phyloP scores from a whole-genome alignment of 305 asterid genomes.

The Fraxinus paxiana region DNA sequence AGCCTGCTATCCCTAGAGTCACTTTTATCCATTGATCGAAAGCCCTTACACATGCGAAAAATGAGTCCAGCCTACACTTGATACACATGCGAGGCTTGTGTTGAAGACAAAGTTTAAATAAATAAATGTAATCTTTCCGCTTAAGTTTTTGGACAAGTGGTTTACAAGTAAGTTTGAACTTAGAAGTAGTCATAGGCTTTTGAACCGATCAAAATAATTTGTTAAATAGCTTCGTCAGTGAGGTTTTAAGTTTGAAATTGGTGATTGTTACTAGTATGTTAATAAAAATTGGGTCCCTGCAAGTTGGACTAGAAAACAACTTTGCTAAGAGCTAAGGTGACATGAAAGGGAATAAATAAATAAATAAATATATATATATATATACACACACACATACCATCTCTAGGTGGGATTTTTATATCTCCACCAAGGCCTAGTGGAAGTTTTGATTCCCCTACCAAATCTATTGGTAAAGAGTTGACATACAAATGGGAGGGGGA shows the following conservation, averaged over 20 bases:
- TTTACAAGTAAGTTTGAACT: not conserved
- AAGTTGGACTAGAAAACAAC: not conserved
- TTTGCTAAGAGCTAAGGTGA: not conserved
- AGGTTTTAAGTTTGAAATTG: not conserved
- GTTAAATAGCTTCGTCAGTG: slow-evolving; percentile 33
- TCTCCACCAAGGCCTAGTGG: not conserved
- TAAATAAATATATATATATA: no score
- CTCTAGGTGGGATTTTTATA: no score
- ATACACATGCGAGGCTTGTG: not conserved
- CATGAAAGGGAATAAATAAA: no score
- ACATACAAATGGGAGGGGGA: not conserved
- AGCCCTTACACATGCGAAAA: not conserved
- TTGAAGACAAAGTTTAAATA: not conserved
- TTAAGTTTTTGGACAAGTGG: not conserved
- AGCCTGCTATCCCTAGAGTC: not conserved
- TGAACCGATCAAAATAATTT: slow-evolving; percentile 26
- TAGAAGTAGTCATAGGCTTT: slow-evolving; percentile 19
- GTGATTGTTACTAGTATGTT: not conserved
- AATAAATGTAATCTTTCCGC: not conserved
- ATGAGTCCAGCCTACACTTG: not conserved
- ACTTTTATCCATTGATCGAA: not conserved
- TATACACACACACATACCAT: no score
- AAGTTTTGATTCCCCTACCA: no score
- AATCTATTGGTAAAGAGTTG: not conserved
- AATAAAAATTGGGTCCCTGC: not conserved